phyloP scores from a whole-genome alignment of 2,329 filamentous ascomycete genomes.

The Achaetomium macrosporum region DNA sequence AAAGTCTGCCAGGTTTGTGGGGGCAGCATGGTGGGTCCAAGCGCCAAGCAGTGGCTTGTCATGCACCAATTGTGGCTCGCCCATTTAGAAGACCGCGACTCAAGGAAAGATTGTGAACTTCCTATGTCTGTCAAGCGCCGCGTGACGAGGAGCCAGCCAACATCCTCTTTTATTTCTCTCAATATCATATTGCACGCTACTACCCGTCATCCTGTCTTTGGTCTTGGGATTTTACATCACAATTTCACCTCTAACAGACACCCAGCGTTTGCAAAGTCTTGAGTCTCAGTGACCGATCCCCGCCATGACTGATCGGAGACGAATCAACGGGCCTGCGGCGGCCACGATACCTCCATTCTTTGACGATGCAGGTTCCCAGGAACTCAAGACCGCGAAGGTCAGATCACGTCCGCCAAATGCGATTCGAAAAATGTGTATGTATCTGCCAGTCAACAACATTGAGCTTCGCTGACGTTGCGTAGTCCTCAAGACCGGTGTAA shows the following conservation, averaged over 20 bases:
- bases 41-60: slow-evolving; percentile 1
- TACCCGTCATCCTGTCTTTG: neutral
- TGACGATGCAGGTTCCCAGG: slow-evolving; percentile 38
- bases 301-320: slow-evolving; percentile 73
- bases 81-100: neutral
- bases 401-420: slow-evolving; percentile 60
- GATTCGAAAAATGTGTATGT: slow-evolving; percentile 81
- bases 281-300: neutral
- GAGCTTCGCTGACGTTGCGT: slow-evolving; percentile 13
- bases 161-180: neutral
- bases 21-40: neutral
- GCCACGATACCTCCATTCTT: slow-evolving; percentile 69
- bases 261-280: neutral
- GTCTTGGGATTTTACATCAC: neutral
- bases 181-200: neutral
- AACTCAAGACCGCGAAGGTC: slow-evolving; percentile 37
- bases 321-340: slow-evolving; percentile 81
- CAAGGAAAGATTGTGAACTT: neutral
- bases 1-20: slow-evolving; percentile 7
- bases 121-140: neutral
- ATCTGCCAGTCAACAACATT: neutral
- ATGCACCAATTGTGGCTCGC: slow-evolving; percentile 5
- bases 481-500: slow-evolving; percentile 89
- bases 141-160: neutral
- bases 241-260: too few species aligned